Conservation (phyloP, 2,329 filamentous ascomycete genomes). For the Botrytis paeoniae region DNA sequence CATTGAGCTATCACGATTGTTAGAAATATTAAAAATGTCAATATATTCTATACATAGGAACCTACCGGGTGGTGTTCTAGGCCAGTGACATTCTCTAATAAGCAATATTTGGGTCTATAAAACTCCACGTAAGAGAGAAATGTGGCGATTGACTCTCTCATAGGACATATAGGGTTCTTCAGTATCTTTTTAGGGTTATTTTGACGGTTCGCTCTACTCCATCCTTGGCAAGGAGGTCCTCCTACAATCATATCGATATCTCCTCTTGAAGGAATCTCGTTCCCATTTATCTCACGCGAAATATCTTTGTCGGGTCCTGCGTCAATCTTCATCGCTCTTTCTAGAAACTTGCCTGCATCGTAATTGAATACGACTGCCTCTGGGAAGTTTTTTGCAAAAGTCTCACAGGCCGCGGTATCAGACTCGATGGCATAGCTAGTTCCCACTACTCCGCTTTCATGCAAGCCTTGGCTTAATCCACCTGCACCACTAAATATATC, state of each 20-base stretch:
- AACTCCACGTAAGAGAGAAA: conserved; percentile 29
- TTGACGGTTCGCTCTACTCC: conserved; percentile 21
- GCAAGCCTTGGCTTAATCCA: conserved; percentile 20
- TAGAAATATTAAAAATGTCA: background rate
- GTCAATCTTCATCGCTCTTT: conserved; percentile 5
- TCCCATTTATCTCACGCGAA: background rate
- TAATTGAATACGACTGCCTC: background rate
- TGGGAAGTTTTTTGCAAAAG: conserved; percentile 7
- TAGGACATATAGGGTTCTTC: conserved; percentile 23
- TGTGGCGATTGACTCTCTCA: conserved; percentile 27
- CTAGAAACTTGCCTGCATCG: conserved; percentile 17
- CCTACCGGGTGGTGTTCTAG: conserved; percentile 21
- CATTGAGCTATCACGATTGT: background rate
- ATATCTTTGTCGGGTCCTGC: background rate
- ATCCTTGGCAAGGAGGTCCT: conserved; percentile 28
- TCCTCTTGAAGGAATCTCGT: conserved; percentile 19
- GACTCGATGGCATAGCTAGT: conserved; percentile 19
- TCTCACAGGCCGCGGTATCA: conserved; percentile 10
- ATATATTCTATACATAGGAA: background rate
- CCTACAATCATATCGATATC: conserved; percentile 21
- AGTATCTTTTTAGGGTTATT: background rate
- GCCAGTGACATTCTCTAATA: conserved; percentile 31
- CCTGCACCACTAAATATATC: conserved; percentile 22
- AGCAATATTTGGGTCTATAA: conserved; percentile 30
- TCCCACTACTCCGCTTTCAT: conserved; percentile 13